A percentile compares a stretch with the other conserved stretches of the same genome.
Evolutionary conservation across 2,329 filamentous ascomycete species (phyloP).

Genomic region (Davidsoniella neocaledoniae): DNA sequence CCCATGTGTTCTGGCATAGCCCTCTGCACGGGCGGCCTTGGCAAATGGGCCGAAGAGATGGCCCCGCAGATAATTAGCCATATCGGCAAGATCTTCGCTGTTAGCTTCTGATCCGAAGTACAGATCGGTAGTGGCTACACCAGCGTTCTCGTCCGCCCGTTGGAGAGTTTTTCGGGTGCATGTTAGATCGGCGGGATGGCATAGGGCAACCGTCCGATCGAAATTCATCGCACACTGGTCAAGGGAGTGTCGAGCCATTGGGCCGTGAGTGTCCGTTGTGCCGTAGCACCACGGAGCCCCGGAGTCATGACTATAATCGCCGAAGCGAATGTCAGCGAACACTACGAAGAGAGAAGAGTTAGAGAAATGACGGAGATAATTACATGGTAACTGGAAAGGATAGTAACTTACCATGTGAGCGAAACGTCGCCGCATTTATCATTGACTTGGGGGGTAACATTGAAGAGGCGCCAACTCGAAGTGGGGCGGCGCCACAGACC

Average conservation of each 20-base stretch:
- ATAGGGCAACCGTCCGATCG: constrained; percentile 1
- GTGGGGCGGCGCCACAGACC: background rate
- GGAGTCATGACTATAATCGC: constrained; percentile 1
- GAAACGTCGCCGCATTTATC: background rate
- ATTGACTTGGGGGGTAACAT: background rate
- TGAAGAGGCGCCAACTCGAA: constrained; percentile 1
- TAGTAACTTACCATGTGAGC: background rate
- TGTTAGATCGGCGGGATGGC: background rate
- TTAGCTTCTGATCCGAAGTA: too few species aligned
- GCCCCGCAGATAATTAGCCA: too few species aligned
- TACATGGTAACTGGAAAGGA: background rate
- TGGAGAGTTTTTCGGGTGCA: too few species aligned
- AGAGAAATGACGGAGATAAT: background rate
- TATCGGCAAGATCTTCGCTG: too few species aligned
- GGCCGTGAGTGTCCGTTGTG: background rate
- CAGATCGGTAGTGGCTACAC: too few species aligned
- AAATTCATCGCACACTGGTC: background rate
- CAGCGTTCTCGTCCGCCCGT: too few species aligned
- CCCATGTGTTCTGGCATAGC: too few species aligned
- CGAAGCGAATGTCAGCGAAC: constrained; percentile 4
- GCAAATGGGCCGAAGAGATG: too few species aligned
- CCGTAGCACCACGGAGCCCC: background rate
- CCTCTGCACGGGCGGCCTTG: too few species aligned
- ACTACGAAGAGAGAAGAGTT: background rate
- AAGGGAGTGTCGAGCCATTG: background rate